Evolutionary conservation across 2,329 filamentous ascomycete species (phyloP).

Genomic region (Colletotrichum abscissum): DNA sequence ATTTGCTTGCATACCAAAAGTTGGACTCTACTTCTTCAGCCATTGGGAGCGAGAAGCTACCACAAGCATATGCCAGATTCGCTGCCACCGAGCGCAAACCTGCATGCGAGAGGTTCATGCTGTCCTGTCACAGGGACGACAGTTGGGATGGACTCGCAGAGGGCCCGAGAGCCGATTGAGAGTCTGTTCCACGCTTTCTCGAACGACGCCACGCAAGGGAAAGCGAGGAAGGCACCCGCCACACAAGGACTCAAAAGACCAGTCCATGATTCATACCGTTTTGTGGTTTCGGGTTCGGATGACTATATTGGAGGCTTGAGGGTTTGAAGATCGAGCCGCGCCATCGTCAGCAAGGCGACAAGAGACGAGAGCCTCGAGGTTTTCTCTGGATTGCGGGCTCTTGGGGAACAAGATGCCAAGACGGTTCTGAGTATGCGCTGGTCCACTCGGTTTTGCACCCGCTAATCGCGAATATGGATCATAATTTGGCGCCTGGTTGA

Average conservation of each 20-base stretch:
- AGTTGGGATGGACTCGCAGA: background rate
- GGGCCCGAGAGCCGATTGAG: slow-evolving; percentile 1
- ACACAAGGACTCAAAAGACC: background rate
- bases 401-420: background rate
- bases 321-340: background rate
- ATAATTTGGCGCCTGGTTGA: background rate
- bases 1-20: background rate
- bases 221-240: background rate
- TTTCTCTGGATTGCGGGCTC: background rate
- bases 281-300: slow-evolving; percentile 8
- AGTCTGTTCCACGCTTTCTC: background rate
- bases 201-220: background rate
- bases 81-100: slow-evolving; percentile 1
- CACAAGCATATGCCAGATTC: background rate
- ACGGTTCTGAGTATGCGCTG: background rate
- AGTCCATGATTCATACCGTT: background rate
- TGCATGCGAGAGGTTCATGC: slow-evolving; percentile 20
- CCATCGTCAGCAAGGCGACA: background rate
- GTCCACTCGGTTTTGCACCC: background rate
- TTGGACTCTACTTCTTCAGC: background rate
- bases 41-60: background rate
- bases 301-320: background rate
- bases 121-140: slow-evolving; percentile 12
- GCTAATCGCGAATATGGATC: background rate
- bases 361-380: background rate